phyloP scores from a whole-genome alignment of 2,329 filamentous ascomycete genomes.

The Cryphonectria naterciae region DNA sequence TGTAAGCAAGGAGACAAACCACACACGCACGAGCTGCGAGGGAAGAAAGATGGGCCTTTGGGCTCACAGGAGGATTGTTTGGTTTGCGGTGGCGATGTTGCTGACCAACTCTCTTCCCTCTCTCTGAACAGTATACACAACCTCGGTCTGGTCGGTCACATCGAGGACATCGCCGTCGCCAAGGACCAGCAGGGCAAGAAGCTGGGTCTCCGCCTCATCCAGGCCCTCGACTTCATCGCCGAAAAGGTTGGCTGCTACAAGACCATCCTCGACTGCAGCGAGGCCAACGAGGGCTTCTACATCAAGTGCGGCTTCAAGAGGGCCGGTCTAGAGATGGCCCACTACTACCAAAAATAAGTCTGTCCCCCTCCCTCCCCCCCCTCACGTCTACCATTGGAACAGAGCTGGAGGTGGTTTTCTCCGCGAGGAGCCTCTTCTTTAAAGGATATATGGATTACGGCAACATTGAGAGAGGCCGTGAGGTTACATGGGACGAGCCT shows the following conservation, averaged over 20 bases:
- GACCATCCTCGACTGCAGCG: conserved; percentile 94
- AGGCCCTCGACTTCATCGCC: conserved; percentile 88
- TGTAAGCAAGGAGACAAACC: conserved; percentile 51
- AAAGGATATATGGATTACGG: background rate
- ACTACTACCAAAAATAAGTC: conserved; percentile 72
- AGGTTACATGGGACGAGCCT: background rate
- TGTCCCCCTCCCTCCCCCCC: conserved; percentile 1
- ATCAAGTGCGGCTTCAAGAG: conserved; percentile 95
- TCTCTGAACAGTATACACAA: conserved; percentile 67
- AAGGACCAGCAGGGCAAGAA: conserved; percentile 98
- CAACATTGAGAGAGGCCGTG: background rate
- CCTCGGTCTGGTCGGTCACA: conserved; percentile 85
- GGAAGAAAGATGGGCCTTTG: background rate
- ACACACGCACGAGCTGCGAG: too few species aligned
- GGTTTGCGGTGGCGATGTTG: background rate
- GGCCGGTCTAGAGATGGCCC: conserved; percentile 93
- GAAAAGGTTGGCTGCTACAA: conserved; percentile 93
- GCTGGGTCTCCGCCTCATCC: conserved; percentile 87
- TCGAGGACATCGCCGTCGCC: conserved; percentile 95
- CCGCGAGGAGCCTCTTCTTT: background rate
- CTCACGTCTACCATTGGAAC: background rate
- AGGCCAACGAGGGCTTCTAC: conserved; percentile 96
- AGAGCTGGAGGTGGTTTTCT: background rate
- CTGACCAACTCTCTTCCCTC: conserved; percentile 12
- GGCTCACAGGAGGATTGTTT: background rate